Base-by-base conservation (phyloP, 2,329 filamentous ascomycete species). In the Aspergillus pseudoterreus region DNA sequence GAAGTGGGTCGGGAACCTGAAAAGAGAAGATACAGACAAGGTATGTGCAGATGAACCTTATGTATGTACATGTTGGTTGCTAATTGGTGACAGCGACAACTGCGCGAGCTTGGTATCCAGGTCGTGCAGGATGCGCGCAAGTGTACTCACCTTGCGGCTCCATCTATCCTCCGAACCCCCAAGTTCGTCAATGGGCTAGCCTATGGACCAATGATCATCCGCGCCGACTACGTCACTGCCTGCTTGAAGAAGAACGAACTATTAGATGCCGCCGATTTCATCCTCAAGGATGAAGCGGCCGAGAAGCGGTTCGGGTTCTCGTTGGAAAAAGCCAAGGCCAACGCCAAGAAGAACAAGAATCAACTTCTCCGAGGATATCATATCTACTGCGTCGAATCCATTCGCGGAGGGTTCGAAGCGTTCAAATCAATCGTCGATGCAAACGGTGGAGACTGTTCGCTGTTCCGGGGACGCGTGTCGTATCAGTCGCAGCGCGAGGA, bases 161-260 rank as follows among this genome's bases (percentile, higher is more conserved):
- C 92, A 1, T 82, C 84, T 39, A 84, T 97, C 55, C 83, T 96
- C 32, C 87, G 94, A 35, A 99, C 94, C 0, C 85, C 90, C 67
- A 99, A 99, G 66, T 99, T 99, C 66, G 85, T 97, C 45, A 87
- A 86, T 55, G 90, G 91, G 11, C 75, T 99, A 24, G 91, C 94
- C 15, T 85, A 84, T 53, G 91, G 88, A 0, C 90, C 91, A 0
- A 80, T 82, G 1, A 82, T 97, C 41, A 81, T 97, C 49, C 85
- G 84, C 43, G 87, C 86, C 0, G 79, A 82, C 8, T 99, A 90
- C 69, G 82, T 99, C 51, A 88, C 92, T 50, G 78, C 82, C 21
- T 90, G 87, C 43, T 77, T 97, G 10, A 83, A 88, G 43, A 77
- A 83, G 30, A 83, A 87, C 56, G 78, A 84, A 62, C 67, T 88